Base-by-base conservation (phyloP, 78 protist genomes). In the Diacronema lutheri region DNA sequence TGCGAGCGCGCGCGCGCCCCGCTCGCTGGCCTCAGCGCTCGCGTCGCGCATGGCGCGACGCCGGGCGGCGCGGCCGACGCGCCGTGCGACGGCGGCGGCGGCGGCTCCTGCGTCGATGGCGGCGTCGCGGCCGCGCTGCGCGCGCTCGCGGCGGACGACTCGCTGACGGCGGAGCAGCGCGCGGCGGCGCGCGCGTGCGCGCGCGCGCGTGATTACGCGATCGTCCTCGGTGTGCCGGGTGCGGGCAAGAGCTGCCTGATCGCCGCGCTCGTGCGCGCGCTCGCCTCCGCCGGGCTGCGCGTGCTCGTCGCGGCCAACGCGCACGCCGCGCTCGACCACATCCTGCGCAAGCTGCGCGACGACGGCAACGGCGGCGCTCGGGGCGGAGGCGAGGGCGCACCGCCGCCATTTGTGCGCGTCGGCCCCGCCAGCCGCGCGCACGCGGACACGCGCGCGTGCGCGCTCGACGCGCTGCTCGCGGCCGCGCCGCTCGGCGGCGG, bases 271-370 rank as follows among this genome's bases (percentile, higher is more conserved):
- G 66, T 55, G 65, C 23, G 46, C 66, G 77, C 77, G 23, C 46
- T 71, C 79, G 79, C 35, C 35, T 0, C 58, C 31, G 29, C 12
- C 19, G 92, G 90, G 10, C 55, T 65, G 74, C 19, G 69, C 1
- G 92, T 95, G 55, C 72, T 95, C 56, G 20, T 95, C 7, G 40
- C 92, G 21, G 81, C 96, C 29, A 90, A 85, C 90, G 88, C 96
- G 40, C 95, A 95, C 88, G 40, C 94, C 11, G 91, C 94, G 4
- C 88, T 95, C 31, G 96, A 95, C 72, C 76, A 74, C 57, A 50
- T 95, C 19, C 57, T 93, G 60, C 64, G 81, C 38, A 93, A 93
- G 81, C 73, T 94, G 46, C 46, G 0, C 26, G 11, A 4, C 10
- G 26, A 26, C n/a, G n/a, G n/a, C n/a, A n/a, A n/a, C n/a, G n/a